These are phyloP conservation scores for Solanum hybrid DNA, from an alignment of 305 asterid genomes.

Conservation along the genomic window DNA sequence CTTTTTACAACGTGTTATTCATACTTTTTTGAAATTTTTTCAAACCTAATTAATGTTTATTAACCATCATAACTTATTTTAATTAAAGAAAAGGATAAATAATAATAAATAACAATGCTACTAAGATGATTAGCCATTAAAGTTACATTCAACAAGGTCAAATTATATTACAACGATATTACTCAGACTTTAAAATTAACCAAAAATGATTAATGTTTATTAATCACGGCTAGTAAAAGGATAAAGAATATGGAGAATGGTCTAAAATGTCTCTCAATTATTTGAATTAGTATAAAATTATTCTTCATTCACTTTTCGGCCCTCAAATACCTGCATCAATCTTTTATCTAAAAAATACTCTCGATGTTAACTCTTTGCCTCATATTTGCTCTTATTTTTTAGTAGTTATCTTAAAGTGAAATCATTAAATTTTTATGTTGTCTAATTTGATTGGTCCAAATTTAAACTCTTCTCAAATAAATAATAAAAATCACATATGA, in stretches of 20 bases:
- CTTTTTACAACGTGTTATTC: background rate
- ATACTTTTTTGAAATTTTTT: background rate
- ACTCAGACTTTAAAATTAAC: background rate
- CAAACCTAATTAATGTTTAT: background rate
- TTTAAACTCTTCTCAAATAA: background rate
- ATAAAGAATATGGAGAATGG: background rate
- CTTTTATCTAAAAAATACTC: background rate
- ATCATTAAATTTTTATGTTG: background rate
- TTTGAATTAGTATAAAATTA: background rate
- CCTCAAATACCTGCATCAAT: background rate
- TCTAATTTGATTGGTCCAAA: background rate
- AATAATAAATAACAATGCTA: background rate
- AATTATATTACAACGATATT: background rate
- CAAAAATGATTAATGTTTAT: background rate
- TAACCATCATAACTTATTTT: background rate
- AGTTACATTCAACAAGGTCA: background rate
- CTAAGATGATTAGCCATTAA: background rate
- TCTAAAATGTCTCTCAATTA: background rate
- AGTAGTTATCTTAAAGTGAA: background rate
- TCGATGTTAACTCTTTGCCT: background rate
- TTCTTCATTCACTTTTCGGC: background rate
- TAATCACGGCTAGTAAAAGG: background rate
- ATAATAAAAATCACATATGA: background rate
- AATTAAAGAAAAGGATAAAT: background rate
- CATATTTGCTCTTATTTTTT: background rate